Conservation (phyloP, 208 protist species). For the Lotmaria passim region DNA sequence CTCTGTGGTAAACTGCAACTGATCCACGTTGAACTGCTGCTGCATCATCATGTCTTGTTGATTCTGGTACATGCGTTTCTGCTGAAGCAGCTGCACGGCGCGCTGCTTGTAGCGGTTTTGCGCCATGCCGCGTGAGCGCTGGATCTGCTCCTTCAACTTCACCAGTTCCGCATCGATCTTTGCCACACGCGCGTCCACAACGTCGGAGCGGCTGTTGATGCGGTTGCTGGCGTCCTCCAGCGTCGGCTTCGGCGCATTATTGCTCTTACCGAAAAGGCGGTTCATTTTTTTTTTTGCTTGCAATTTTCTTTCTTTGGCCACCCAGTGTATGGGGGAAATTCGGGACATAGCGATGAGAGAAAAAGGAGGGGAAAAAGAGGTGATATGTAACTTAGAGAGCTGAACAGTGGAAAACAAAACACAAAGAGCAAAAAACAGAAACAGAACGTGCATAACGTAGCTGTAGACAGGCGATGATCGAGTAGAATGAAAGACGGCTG, state of each 20-base stretch:
- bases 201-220: conserved; percentile 72
- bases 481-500: too few relatives aligned
- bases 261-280: conserved; percentile 87
- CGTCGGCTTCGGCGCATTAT: conserved; percentile 76
- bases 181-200: conserved; percentile 75
- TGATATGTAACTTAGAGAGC: conserved; percentile 7
- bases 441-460: neutral
- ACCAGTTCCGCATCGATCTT: conserved; percentile 91
- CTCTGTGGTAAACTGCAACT: conserved; percentile 92
- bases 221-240: conserved; percentile 85
- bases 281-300: conserved; percentile 61
- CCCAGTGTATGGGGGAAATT: too few relatives aligned
- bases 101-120: conserved; percentile 92
- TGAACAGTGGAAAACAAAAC: neutral
- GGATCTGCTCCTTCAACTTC: conserved; percentile 86
- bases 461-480: too few relatives aligned
- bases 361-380: conserved; percentile 22
- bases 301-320: neutral
- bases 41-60: conserved; percentile 91
- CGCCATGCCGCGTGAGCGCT: conserved; percentile 63
- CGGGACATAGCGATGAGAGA: neutral
- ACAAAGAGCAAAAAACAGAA: conserved; percentile 22
- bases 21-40: conserved; percentile 94
- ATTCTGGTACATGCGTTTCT: conserved; percentile 93
- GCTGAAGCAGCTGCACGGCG: conserved; percentile 89